Conservation (phyloP, 1,284 basidiomycete species). For the Puccinia coronata region DNA sequence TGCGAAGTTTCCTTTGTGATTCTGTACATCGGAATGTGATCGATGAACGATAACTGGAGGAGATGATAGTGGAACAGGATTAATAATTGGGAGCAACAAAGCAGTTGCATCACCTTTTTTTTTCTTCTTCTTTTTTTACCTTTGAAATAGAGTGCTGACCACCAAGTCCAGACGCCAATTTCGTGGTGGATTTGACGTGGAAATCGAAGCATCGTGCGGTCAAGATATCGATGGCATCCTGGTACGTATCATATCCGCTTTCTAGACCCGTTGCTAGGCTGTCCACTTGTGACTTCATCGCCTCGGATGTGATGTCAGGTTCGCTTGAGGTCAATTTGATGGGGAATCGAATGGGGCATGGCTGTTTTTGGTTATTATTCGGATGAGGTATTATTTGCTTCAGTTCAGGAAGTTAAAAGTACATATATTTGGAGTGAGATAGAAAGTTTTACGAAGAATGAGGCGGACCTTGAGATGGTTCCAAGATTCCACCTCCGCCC, state of each 20-base stretch:
- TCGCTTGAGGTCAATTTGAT: constrained; percentile 20
- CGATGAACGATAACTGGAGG: not conserved
- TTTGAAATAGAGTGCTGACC: constrained; percentile 22
- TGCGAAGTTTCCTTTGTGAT: not conserved
- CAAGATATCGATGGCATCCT: constrained; percentile 38
- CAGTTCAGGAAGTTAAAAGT: no score
- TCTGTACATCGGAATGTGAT: not conserved
- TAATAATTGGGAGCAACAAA: not conserved
- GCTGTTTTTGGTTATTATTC: not conserved
- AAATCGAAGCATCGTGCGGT: constrained; percentile 46
- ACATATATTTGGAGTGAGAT: no score
- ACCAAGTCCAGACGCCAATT: not conserved
- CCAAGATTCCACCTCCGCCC: constrained; percentile 66
- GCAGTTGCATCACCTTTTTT: not conserved
- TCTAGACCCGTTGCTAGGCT: constrained; percentile 1
- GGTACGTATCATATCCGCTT: not conserved
- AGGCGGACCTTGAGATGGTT: constrained; percentile 53
- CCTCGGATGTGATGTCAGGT: not conserved
- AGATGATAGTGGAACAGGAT: not conserved
- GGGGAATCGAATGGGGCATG: constrained; percentile 41
- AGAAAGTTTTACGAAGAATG: not conserved
- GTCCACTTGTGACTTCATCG: constrained; percentile 11
- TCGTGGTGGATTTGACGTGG: not conserved
- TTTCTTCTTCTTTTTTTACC: no score
- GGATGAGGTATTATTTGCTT: no score